Conservation (phyloP, 2,329 filamentous ascomycete species). For the Hypoxylon sp. region DNA sequence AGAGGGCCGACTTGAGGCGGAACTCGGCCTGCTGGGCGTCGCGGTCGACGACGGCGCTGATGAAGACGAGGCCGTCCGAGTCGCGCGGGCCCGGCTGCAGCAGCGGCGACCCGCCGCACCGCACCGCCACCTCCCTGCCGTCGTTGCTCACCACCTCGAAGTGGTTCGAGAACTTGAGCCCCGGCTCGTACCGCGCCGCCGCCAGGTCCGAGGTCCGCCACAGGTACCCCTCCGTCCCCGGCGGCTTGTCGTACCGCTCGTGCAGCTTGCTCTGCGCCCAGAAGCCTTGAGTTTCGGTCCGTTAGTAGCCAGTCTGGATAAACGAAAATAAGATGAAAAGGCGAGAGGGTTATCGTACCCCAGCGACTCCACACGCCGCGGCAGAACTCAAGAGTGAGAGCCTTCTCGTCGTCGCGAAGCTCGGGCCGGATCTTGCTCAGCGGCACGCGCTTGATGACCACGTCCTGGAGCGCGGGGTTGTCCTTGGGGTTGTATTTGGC, state of each 20-base stretch:
- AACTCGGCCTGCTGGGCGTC: constrained; percentile 43
- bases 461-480: constrained; percentile 70
- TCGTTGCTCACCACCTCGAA: constrained; percentile 46
- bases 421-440: constrained; percentile 70
- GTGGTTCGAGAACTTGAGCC: constrained; percentile 45
- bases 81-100: constrained; percentile 40
- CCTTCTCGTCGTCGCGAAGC: constrained; percentile 65
- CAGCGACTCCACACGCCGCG: constrained; percentile 71
- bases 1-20: constrained; percentile 44
- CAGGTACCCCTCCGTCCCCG: constrained; percentile 43
- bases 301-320: constrained; percentile 4
- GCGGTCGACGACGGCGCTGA: constrained; percentile 44
- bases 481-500: constrained; percentile 66
- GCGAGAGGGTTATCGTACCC: constrained; percentile 57
- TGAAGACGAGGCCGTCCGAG: constrained; percentile 44
- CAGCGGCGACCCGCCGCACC: constrained; percentile 44
- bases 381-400: constrained; percentile 70
- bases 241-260: constrained; percentile 44
- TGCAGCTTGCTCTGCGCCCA: constrained; percentile 44
- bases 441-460: constrained; percentile 69
- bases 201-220: constrained; percentile 44
- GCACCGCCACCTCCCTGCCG: constrained; percentile 43
- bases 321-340: no score
- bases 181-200: constrained; percentile 39
- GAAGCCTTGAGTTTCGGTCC: constrained; percentile 57